A percentile compares a stretch with the other conserved stretches of the same genome.
phyloP scores from a whole-genome alignment of 208 protist genomes.

The Balamuthia mandrillaris region DNA sequence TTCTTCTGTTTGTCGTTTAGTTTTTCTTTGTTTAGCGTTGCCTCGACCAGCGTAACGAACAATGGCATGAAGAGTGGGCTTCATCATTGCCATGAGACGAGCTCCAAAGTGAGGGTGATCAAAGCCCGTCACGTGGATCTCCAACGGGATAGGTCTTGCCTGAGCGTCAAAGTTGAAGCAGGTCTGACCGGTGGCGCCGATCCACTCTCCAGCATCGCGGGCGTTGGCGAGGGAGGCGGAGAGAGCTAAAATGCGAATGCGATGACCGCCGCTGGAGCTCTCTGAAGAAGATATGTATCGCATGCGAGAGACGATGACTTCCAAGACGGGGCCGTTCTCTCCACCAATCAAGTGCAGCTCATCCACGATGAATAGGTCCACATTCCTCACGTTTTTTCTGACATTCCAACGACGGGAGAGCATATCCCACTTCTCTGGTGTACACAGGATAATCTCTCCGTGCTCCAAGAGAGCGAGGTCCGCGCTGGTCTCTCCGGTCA shows the following conservation, averaged over 20 bases:
- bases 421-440: constrained; percentile 78
- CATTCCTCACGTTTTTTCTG: constrained; percentile 61
- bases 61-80: constrained; percentile 69
- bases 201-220: constrained; percentile 75
- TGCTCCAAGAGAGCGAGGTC: constrained; percentile 70
- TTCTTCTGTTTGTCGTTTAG: too few relatives aligned
- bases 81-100: constrained; percentile 74
- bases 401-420: constrained; percentile 79
- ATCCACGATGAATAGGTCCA: constrained; percentile 76
- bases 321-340: constrained; percentile 64
- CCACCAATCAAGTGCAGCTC: constrained; percentile 73
- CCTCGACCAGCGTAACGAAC: constrained; percentile 28
- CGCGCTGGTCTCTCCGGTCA: constrained; percentile 68
- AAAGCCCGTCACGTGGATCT: constrained; percentile 71
- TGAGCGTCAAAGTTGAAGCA: constrained; percentile 80
- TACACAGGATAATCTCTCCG: constrained; percentile 65
- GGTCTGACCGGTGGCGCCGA: constrained; percentile 55
- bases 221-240: constrained; percentile 73
- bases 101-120: constrained; percentile 66
- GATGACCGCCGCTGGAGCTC: background rate
- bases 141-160: constrained; percentile 70
- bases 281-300: too few relatives aligned
- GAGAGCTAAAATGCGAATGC: constrained; percentile 73
- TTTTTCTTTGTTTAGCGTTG: too few relatives aligned
- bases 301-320: constrained; percentile 79